Conservation (phyloP, 805 yeast species). For the Saccharomycopsis malanga region DNA sequence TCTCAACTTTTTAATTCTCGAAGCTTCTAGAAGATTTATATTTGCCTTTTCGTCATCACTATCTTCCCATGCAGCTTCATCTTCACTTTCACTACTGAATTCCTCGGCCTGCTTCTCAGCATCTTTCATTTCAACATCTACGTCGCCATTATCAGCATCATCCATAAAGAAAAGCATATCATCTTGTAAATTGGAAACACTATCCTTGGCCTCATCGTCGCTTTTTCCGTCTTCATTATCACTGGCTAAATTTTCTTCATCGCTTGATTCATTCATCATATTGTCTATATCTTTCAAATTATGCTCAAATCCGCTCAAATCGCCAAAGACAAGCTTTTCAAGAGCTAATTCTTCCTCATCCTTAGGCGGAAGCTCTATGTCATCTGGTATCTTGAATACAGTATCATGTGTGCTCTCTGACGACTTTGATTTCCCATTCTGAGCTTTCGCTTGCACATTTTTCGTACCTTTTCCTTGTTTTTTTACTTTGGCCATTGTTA, state of each 20-base stretch:
- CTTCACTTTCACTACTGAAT: conserved; percentile 31
- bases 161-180: conserved; percentile 52
- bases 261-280: conserved; percentile 34
- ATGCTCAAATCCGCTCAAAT: conserved; percentile 61
- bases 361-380: conserved; percentile 50
- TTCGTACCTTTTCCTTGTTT: too few species aligned
- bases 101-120: conserved; percentile 30
- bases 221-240: conserved; percentile 33
- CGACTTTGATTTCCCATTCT: too few species aligned
- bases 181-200: conserved; percentile 34
- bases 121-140: conserved; percentile 26
- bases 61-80: conserved; percentile 69
- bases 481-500: too few species aligned
- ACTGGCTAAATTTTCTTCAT: conserved; percentile 39
- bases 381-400: conserved; percentile 5
- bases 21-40: conserved; percentile 52
- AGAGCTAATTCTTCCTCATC: conserved; percentile 76
- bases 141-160: conserved; percentile 33
- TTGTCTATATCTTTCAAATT: conserved; percentile 55
- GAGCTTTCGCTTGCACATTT: too few species aligned
- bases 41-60: conserved; percentile 78
- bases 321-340: conserved; percentile 88
- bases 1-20: conserved; percentile 67
- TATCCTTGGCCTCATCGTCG: conserved; percentile 27
- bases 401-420: too few species aligned